Base-by-base conservation (phyloP, 2,329 filamentous ascomycete genomes). In the Ceratocystis diversiconidia region DNA sequence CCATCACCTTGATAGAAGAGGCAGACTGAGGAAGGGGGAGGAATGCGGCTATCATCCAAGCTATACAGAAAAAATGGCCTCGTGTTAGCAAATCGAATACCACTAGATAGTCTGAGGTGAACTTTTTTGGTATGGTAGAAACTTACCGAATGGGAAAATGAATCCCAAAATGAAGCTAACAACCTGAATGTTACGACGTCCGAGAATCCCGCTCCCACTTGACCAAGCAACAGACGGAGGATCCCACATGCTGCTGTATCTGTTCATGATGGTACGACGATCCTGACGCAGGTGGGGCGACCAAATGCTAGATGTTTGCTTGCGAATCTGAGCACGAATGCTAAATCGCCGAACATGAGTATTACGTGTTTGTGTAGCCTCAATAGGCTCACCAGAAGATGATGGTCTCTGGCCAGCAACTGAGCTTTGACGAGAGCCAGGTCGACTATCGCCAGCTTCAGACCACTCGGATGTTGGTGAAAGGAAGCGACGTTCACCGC, bases 1-100 rank as follows among this genome's bases (percentile, higher is more conserved):
- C 76, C 73, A 84, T 82, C 0, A 75, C 70, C 28, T 78, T 75
- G 6, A 83, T 81, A 0, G 75, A 70, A 22, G 78, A 75, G 7
- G 85, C 81, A 65, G 80, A 80, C 1, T 77, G 77, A 8, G 88
- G 88, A 5, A 95, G 75, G 0, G 89, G 88, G 12, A 94, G 77
- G 64, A 92, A 80, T 0, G 89, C 83, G 1, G 86, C 90, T 69
- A 90, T 78, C 77, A 92, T 88, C 90, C 90, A 95, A 65, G 86
- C 87, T 87, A 70, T 61, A 64, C 57, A 68, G 64, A 8, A 57
- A 12, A 43, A 50, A 48, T 48, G 22, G 30, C 1, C 62, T 10
- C 50, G 61, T 68, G 30, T 72, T 68, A 70, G 68, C 50, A 61
- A 66, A 69, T 70, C 71, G 72, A 72, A 25, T 32, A 59, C 50